Evolutionary conservation across 192 early-diverging fungal species (phyloP).

Genomic region (Coemansia sp.): DNA sequence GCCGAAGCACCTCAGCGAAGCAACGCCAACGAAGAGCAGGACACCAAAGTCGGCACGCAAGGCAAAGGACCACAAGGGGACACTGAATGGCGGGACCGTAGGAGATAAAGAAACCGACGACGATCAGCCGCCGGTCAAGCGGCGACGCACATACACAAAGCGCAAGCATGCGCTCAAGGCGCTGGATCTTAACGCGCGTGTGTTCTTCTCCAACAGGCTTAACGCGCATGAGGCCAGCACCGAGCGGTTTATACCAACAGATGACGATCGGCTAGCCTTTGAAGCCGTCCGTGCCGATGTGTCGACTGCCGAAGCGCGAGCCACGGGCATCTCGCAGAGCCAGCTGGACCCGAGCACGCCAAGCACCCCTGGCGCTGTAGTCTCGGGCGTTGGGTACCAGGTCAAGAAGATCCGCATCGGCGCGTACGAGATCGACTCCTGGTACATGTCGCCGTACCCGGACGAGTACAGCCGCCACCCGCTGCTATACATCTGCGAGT

Average conservation of each 20-base stretch:
- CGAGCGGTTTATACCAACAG: constrained; percentile 56
- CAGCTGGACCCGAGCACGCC: constrained; percentile 22
- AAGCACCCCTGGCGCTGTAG: constrained; percentile 23
- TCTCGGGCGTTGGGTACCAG: constrained; percentile 36
- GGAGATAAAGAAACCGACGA: neutral
- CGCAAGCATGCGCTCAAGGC: constrained; percentile 1
- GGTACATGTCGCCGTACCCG: constrained; percentile 96
- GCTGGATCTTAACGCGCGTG: constrained; percentile 15
- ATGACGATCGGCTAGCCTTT: constrained; percentile 58
- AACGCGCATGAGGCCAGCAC: constrained; percentile 60
- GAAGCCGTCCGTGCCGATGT: constrained; percentile 56
- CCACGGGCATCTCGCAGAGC: neutral
- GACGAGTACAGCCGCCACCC: constrained; percentile 90
- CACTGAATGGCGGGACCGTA: neutral
- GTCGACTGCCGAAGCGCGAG: constrained; percentile 23
- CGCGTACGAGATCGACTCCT: constrained; percentile 82
- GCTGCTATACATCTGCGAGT: constrained; percentile 91
- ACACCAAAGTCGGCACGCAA: constrained; percentile 5
- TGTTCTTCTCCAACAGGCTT: constrained; percentile 54
- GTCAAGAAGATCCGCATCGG: constrained; percentile 77
- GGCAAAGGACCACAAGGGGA: neutral
- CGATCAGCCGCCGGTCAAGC: constrained; percentile 18
- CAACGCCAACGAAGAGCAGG: constrained; percentile 1
- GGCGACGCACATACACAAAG: constrained; percentile 36
- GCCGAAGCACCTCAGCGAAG: constrained; percentile 2